Evolutionary conservation across 768 basidiomycete species (phyloP).

Genomic region (Leccinellum albellum): DNA sequence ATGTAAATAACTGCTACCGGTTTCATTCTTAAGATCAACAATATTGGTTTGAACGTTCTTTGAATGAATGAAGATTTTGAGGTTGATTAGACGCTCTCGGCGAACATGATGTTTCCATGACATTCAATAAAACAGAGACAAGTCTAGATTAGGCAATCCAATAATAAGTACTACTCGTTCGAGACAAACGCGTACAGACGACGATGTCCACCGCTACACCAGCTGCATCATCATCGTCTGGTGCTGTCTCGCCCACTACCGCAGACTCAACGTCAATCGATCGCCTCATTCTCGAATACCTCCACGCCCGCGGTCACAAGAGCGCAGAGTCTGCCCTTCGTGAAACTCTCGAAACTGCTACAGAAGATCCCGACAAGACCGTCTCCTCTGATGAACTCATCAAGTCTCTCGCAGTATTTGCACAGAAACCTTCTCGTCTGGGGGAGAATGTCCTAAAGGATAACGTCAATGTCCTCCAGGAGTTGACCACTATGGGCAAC

Average conservation of each 20-base stretch:
- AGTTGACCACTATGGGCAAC: constrained; percentile 65
- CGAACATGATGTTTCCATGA: no score
- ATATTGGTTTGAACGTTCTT: no score
- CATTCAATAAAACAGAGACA: neutral
- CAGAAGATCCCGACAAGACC: constrained; percentile 37
- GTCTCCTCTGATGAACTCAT: constrained; percentile 49
- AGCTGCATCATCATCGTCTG: constrained; percentile 33
- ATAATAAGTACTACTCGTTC: neutral
- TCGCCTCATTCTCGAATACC: constrained; percentile 45
- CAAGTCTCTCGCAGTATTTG: constrained; percentile 61
- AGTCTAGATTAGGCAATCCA: constrained; percentile 1
- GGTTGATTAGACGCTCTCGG: no score
- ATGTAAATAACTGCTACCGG: constrained; percentile 1
- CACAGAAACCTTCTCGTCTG: constrained; percentile 61
- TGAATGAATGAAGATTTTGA: no score
- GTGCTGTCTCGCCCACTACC: constrained; percentile 30
- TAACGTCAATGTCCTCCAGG: constrained; percentile 59
- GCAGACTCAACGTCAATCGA: constrained; percentile 32
- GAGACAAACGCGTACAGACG: no score
- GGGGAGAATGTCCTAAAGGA: constrained; percentile 74
- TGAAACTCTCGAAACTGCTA: constrained; percentile 35
- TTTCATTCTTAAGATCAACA: no score
- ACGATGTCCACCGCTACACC: constrained; percentile 32
- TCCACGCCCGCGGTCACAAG: constrained; percentile 44
- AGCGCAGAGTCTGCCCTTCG: constrained; percentile 41